Conservation (phyloP, 2,329 filamentous ascomycete genomes). For the Diaporthe ilicicola region DNA sequence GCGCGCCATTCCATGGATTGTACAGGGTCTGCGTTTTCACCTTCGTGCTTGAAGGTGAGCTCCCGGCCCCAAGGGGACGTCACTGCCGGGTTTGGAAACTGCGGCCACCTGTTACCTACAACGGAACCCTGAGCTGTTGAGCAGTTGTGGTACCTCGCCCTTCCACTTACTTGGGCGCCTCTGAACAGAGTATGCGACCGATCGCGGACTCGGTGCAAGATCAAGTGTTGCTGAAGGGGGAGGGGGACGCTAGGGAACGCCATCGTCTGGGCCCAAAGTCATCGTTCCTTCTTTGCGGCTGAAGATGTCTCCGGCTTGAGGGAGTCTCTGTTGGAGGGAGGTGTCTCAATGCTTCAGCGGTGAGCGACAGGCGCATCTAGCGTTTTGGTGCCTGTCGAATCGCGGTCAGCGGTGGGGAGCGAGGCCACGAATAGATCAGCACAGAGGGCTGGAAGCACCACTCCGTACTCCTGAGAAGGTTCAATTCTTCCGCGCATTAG, state of each 20-base stretch:
- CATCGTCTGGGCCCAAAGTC: neutral
- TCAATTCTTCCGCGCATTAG: neutral
- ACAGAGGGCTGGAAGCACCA: neutral
- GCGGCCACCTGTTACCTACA: neutral
- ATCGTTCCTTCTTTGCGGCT: neutral
- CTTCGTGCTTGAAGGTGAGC: neutral
- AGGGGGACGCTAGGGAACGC: too few species aligned
- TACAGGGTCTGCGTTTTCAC: neutral
- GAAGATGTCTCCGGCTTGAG: neutral
- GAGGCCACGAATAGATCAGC: neutral
- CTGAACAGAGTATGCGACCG: too few species aligned
- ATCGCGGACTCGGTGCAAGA: too few species aligned
- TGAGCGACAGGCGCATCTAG: neutral
- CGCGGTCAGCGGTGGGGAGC: neutral
- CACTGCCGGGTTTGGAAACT: neutral
- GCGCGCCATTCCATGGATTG: neutral
- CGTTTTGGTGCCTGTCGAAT: neutral
- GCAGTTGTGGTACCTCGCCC: too few species aligned
- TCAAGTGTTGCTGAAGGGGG: neutral
- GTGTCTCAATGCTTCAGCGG: neutral
- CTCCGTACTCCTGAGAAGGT: neutral
- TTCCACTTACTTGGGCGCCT: too few species aligned
- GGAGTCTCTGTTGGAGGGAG: too few species aligned
- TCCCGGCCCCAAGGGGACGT: neutral
- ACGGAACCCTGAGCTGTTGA: too few species aligned